Evolutionary conservation across 78 protist species (phyloP), one percentile per base, ranked within the genome.

Genomic region (Cavenderia fasciculata): DNA sequence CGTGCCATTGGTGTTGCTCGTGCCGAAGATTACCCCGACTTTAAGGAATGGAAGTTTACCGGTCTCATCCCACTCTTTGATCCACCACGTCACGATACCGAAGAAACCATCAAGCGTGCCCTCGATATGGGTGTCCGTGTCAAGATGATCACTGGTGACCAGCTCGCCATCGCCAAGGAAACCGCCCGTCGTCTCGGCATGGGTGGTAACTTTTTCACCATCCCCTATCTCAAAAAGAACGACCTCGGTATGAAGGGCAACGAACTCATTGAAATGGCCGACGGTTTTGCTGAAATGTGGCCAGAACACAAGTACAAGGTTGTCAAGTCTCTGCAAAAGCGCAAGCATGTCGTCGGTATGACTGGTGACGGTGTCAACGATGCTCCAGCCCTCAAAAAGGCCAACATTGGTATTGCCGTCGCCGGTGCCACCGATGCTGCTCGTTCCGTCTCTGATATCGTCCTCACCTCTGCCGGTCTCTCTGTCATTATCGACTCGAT

Each of bases 351-450:
- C n/a, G 94, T 86, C 16, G 99, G 97, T 62, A 96, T 96, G 97
- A 96, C 98, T 36, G 99, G 99, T 33, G 99, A 98, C 47, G 99
- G 99, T 29, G 98, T 96, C 12, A 98, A 98, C 92, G 99, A 98
- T 79, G 99, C 99, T 11, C 98, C 98, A n/a, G 99, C 99, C 29
- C 90, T 98, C 38, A 95, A 96, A 94, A 78, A 90, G 69, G 98
- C 98, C n/a, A 93, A 98, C 88, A 95, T 97, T 77, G 99, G 99
- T 46, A 96, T 97, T 79, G 99, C 99, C n/a, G 98, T 96, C 27
- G 97, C 89, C 18, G 97, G 94, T 34, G 72, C 95, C 46, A 94
- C 97, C 11, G 95, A 90, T 31, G 97, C 96, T 1, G 98, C 97
- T 2, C 96, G 97, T 36, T 82, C 95, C 10, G 98, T 97, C 23